Conservation (phyloP, 148 eudicot species). For the Mesembryanthemum crystallinum region DNA sequence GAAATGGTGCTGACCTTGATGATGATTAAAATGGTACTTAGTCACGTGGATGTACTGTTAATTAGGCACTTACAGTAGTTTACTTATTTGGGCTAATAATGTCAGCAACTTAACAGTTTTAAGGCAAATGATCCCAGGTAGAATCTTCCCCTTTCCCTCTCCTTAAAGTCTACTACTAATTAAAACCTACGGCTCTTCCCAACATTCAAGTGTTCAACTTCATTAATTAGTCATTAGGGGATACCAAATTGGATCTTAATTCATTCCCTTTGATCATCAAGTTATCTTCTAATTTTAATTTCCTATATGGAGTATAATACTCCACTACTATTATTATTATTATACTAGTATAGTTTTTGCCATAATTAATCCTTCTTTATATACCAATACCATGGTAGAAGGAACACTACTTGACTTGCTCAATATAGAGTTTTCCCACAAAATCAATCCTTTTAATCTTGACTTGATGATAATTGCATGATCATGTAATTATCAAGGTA, state of each 20-base stretch:
- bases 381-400: no score
- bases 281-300: no score
- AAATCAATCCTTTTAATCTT: no score
- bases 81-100: constrained; percentile 2
- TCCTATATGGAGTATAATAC: no score
- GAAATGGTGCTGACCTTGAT: not conserved
- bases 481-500: no score
- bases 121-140: constrained; percentile 6
- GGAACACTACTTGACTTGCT: no score
- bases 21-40: not conserved
- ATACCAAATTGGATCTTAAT: not conserved
- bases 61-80: not conserved
- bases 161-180: not conserved
- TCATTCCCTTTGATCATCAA: not conserved
- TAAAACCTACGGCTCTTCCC: constrained; percentile 19
- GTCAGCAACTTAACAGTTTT: not conserved
- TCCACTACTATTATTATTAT: no score
- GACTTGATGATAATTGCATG: no score
- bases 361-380: no score
- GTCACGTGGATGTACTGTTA: not conserved
- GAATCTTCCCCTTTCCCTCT: constrained; percentile 9
- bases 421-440: no score
- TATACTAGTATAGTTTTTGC: no score
- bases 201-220: constrained; percentile 12
- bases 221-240: not conserved